phyloP scores from a whole-genome alignment of 139 green algal genomes.

The Spirogloea muscicola region DNA sequence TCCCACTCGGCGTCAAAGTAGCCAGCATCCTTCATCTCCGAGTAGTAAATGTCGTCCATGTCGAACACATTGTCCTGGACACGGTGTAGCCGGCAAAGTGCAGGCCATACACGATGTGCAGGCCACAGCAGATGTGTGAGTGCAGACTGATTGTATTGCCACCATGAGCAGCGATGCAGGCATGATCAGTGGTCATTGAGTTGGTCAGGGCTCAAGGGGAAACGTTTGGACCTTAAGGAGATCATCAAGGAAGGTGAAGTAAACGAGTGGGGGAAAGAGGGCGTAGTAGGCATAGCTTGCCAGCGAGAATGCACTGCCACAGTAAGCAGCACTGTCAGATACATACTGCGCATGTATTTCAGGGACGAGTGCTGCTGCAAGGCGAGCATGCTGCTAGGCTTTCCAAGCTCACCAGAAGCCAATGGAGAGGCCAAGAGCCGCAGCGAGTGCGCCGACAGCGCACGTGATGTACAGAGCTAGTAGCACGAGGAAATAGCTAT shows the following conservation, averaged over 20 bases:
- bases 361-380: too few species aligned
- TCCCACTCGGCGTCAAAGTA: constrained; percentile 20
- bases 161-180: too few species aligned
- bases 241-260: constrained; percentile 59
- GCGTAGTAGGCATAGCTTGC: constrained; percentile 52
- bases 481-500: constrained; percentile 52
- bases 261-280: constrained; percentile 53
- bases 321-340: too few species aligned
- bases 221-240: constrained; percentile 46
- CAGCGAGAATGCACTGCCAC: too few species aligned
- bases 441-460: constrained; percentile 4
- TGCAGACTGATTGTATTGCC: too few species aligned
- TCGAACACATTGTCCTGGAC: constrained; percentile 1
- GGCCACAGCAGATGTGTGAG: too few species aligned
- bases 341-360: too few species aligned
- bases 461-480: constrained; percentile 35
- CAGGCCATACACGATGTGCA: too few species aligned
- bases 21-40: constrained; percentile 23
- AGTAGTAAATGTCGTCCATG: constrained; percentile 20
- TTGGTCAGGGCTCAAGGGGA: neutral
- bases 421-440: neutral
- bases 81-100: too few species aligned
- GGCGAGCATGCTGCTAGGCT: too few species aligned
- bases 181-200: too few species aligned
- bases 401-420: constrained; percentile 1